These are phyloP conservation scores for Choricystis sp. DNA, from an alignment of 139 green algal genomes.

Conservation along the genomic window DNA sequence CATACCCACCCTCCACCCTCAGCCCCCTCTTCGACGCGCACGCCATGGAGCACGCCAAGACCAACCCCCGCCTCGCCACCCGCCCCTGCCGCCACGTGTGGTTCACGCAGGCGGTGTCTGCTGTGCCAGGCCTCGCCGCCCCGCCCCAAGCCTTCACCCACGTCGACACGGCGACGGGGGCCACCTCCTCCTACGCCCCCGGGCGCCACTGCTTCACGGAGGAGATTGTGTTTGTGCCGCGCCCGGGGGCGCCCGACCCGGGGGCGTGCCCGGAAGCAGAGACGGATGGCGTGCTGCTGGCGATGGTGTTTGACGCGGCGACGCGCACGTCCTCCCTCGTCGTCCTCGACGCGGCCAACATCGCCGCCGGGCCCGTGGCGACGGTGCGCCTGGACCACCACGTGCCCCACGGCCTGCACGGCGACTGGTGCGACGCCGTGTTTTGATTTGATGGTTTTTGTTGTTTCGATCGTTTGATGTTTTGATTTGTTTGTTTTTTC, in stretches of 20 bases:
- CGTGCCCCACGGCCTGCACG: conserved; percentile 27
- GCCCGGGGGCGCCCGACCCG: conserved; percentile 3
- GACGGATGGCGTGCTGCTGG: conserved; percentile 55
- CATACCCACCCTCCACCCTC: too few relatives aligned
- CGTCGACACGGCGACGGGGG: conserved; percentile 13
- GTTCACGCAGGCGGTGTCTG: not conserved
- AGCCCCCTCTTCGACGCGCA: not conserved
- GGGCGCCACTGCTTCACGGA: conserved; percentile 25
- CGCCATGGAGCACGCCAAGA: not conserved
- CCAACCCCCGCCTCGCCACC: not conserved
- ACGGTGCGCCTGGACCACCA: conserved; percentile 7
- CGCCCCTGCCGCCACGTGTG: not conserved
- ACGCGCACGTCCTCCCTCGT: conserved; percentile 11
- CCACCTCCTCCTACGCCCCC: conserved; percentile 13
- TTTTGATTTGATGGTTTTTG: not conserved
- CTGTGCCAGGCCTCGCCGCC: not conserved
- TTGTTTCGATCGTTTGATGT: not conserved
- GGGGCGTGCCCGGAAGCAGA: conserved; percentile 14
- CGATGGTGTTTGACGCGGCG: conserved; percentile 30
- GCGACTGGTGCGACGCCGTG: conserved; percentile 13
- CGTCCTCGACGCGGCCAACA: conserved; percentile 26
- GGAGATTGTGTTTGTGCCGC: conserved; percentile 53
- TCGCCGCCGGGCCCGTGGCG: conserved; percentile 25
- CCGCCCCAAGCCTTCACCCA: not conserved
- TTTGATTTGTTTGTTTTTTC: not conserved